Evolutionary conservation across 23 red algal genomes (phyloP), one percentile per base, ranked within the genome.

Genomic region (Gracilaria caudata): DNA sequence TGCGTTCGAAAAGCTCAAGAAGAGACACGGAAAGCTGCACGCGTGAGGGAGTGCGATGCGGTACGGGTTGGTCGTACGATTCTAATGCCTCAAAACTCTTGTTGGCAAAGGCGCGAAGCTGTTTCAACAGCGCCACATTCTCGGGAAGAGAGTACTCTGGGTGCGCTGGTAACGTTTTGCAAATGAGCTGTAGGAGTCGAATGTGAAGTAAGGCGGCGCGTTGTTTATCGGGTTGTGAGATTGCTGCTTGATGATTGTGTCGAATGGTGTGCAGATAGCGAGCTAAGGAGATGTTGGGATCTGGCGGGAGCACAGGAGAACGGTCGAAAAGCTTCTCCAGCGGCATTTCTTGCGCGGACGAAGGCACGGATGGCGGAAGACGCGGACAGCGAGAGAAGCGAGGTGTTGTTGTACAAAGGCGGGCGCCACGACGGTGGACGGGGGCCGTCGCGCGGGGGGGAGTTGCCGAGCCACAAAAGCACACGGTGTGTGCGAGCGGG

Each of bases 91-190:
- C 11, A 36, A 89, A 79, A 17, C 53, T 56, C 1, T 23, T 29
- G 56, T 78, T 34, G 3, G 85, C 85, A 24, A 89, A 61, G 54
- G 51, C 51, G 3, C 85, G 43, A 12, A 89, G 55, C 60, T 89
- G 45, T 14, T 71, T 66, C 20, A 89, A 14, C 13, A 77, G 28
- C 9, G 35, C 17, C 4, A 41, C 13, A 55, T 89, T 89, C 51
- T 91, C 75, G 34, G 77, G 76, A n/a, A 91, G 77, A 40, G 26
- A 26, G 76, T 81, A 82, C 33, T 91, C 87, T 1, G 87, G 87
- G 43, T 91, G 87, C 0, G 87, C 25, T 20, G 87, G 87, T 23
- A 91, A 43, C 17, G 87, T 81, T 24, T 91, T 91, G 87, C 87
- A 91, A 3, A 91, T 57, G 14, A 91, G 77, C 51, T 91, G 87